Evolutionary conservation across 768 basidiomycete genomes (phyloP).

Genomic region (Collybia sordida): DNA sequence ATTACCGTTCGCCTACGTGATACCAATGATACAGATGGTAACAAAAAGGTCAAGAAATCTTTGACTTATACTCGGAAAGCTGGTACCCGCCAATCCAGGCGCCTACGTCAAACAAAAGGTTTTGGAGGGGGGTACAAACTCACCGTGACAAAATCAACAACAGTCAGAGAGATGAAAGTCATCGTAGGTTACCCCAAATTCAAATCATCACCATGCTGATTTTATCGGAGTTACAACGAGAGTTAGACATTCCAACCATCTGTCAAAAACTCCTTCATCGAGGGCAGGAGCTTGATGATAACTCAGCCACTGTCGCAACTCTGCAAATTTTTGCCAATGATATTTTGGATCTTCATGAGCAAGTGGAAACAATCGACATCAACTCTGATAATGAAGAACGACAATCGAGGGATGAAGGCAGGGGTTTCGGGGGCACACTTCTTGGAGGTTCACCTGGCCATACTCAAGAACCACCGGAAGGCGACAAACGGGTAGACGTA

Average conservation of each 20-base stretch:
- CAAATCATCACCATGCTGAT: neutral
- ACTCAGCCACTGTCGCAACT: constrained; percentile 52
- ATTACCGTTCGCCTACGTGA: constrained; percentile 52
- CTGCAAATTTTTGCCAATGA: constrained; percentile 56
- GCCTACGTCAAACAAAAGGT: constrained; percentile 59
- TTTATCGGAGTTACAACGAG: constrained; percentile 53
- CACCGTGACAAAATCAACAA: constrained; percentile 60
- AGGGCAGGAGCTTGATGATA: constrained; percentile 65
- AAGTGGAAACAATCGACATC: constrained; percentile 59
- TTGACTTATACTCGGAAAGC: constrained; percentile 32
- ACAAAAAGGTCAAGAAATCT: constrained; percentile 12
- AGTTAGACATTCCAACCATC: constrained; percentile 69
- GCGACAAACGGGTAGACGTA: neutral
- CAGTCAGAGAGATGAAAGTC: constrained; percentile 78
- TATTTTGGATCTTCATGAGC: constrained; percentile 63
- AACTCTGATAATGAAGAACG: constrained; percentile 50
- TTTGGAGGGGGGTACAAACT: constrained; percentile 50
- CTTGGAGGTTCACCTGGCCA: constrained; percentile 36
- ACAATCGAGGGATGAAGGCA: constrained; percentile 52
- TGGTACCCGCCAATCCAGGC: constrained; percentile 66
- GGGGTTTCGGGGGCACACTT: constrained; percentile 74
- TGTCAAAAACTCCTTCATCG: constrained; percentile 70
- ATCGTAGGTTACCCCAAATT: constrained; percentile 43
- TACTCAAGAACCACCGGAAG: neutral
- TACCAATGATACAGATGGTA: constrained; percentile 13